These are phyloP conservation scores for Collybiopsis confluens DNA, from an alignment of 768 basidiomycete genomes.

Conservation along the genomic window DNA sequence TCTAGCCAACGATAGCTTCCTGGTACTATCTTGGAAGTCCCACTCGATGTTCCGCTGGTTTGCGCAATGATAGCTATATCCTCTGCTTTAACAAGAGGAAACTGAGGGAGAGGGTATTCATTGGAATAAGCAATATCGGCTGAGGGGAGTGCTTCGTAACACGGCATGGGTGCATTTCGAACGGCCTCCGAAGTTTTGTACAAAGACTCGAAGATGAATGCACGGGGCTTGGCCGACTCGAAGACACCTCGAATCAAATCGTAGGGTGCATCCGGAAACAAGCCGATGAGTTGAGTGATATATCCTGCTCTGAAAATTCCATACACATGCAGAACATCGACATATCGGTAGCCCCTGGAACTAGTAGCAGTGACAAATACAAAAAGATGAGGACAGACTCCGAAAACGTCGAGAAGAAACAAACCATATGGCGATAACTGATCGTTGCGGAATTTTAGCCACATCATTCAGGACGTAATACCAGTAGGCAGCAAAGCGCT, in stretches of 20 bases:
- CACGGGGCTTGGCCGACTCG: neutral
- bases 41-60: conserved; percentile 1
- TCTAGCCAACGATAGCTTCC: neutral
- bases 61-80: conserved; percentile 1
- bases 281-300: neutral
- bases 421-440: neutral
- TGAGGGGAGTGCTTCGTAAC: too few species aligned
- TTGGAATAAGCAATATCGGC: too few species aligned
- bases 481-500: neutral
- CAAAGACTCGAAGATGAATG: neutral
- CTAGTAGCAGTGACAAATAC: neutral
- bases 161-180: neutral
- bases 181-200: too few species aligned
- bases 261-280: too few species aligned
- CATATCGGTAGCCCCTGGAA: neutral
- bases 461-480: neutral
- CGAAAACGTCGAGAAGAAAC: too few species aligned
- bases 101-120: too few species aligned
- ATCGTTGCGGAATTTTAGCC: neutral
- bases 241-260: neutral
- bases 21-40: neutral
- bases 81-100: neutral
- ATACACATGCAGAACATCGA: conserved; percentile 1
- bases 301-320: conserved; percentile 1
- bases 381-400: too few species aligned